These are phyloP conservation scores for Glycine soja DNA, from an alignment of 306 rosid genomes.

Conservation along the genomic window DNA sequence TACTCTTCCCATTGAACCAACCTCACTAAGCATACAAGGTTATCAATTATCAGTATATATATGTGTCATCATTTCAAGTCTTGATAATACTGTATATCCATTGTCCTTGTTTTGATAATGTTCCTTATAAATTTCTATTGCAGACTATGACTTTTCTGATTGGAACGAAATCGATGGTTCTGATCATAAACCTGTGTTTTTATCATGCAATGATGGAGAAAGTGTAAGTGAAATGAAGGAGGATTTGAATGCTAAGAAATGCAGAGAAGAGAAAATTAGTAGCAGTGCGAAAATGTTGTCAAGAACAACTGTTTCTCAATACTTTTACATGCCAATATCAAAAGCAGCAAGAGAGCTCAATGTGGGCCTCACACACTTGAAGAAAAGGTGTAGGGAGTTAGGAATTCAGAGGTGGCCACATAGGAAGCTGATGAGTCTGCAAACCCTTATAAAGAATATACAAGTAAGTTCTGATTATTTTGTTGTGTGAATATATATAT, in stretches of 20 bases:
- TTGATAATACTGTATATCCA: neutral
- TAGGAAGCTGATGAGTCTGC: slow-evolving; percentile 79
- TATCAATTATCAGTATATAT: neutral
- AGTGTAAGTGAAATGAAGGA: slow-evolving; percentile 4
- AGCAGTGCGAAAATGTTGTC: slow-evolving; percentile 51
- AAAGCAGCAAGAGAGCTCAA: slow-evolving; percentile 77
- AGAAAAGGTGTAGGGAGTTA: slow-evolving; percentile 80
- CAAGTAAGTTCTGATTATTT: slow-evolving; percentile 48
- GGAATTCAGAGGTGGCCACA: slow-evolving; percentile 92
- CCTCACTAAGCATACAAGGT: slow-evolving; percentile 50
- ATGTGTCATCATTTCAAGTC: neutral
- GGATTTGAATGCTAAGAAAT: slow-evolving; percentile 30
- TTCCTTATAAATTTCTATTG: neutral
- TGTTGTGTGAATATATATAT: neutral
- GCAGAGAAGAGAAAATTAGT: slow-evolving; percentile 38
- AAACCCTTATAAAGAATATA: slow-evolving; percentile 72
- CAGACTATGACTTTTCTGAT: slow-evolving; percentile 49
- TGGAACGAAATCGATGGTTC: slow-evolving; percentile 47
- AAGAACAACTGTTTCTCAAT: slow-evolving; percentile 57
- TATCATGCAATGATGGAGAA: slow-evolving; percentile 38
- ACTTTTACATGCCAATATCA: slow-evolving; percentile 76
- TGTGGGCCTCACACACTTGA: slow-evolving; percentile 74
- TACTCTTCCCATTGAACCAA: slow-evolving; percentile 44
- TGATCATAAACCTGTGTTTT: neutral
- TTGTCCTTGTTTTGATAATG: neutral